Evolutionary conservation across 805 yeast species (phyloP).

Genomic region (Yamadazyma takamatsuzukensis): DNA sequence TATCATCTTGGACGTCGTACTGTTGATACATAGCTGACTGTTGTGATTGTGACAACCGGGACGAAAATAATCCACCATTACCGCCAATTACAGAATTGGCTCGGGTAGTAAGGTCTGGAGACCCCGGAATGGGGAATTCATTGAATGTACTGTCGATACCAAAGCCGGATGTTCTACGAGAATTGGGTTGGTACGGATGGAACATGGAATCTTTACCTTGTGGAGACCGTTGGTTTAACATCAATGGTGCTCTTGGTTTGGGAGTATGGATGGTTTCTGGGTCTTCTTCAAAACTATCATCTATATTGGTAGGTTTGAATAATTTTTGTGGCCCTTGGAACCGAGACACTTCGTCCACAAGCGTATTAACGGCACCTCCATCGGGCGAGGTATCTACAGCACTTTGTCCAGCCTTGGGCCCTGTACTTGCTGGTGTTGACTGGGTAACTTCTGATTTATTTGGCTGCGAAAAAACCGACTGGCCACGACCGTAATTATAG

Average conservation of each 20-base stretch:
- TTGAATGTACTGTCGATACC: constrained; percentile 24
- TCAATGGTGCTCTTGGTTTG: constrained; percentile 6
- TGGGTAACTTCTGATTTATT: no score
- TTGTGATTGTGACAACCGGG: constrained; percentile 41
- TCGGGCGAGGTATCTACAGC: no score
- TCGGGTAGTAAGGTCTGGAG: constrained; percentile 42
- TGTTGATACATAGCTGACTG: constrained; percentile 42
- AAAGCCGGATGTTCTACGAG: constrained; percentile 12
- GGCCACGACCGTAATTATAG: constrained; percentile 12
- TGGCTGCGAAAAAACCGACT: no score
- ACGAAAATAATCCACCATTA: constrained; percentile 31
- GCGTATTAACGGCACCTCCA: no score
- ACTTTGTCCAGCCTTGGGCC: no score
- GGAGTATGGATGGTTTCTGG: constrained; percentile 9
- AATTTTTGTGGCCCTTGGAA: constrained; percentile 1
- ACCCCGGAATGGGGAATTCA: constrained; percentile 44
- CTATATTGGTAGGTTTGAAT: constrained; percentile 20
- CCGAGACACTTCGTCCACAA: constrained; percentile 1
- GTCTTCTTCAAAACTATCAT: constrained; percentile 24
- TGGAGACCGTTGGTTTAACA: constrained; percentile 3
- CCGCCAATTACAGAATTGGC: constrained; percentile 41
- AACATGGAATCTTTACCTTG: constrained; percentile 16
- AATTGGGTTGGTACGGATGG: constrained; percentile 19
- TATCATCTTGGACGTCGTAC: constrained; percentile 43
- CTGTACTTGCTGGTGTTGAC: no score